A percentile compares a stretch with the other conserved stretches of the same genome.
Conservation (phyloP, 73 alveolate species). For the Effrenium voratum region DNA sequence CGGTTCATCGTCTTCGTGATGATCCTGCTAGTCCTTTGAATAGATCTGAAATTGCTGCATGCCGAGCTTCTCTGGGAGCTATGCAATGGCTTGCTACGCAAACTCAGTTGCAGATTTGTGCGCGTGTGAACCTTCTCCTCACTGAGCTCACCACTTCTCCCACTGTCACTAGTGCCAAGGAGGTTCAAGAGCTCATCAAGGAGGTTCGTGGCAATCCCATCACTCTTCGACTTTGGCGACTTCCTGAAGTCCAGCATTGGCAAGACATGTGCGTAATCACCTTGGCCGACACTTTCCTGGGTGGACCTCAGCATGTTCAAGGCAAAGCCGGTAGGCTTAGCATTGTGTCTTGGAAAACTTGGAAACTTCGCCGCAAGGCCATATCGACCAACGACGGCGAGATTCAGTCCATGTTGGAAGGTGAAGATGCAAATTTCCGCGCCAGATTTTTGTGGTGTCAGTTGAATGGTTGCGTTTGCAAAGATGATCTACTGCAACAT, state of each 20-base stretch:
- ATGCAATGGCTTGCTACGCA: conserved; percentile 29
- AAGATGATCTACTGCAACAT: neutral
- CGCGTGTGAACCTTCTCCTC: conserved; percentile 19
- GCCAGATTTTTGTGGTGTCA: neutral
- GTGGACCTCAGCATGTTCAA: neutral
- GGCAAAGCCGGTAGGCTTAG: neutral
- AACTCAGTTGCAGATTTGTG: neutral
- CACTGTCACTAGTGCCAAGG: neutral
- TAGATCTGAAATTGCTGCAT: neutral
- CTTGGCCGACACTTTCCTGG: neutral
- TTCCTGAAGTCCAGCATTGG: neutral
- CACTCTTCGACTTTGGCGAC: neutral
- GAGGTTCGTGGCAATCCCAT: neutral
- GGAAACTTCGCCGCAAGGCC: neutral
- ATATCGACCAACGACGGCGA: neutral
- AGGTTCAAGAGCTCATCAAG: neutral
- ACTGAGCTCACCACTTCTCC: neutral
- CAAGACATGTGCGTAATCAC: neutral
- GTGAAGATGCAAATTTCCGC: neutral
- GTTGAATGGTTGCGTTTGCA: neutral
- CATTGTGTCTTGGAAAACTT: neutral
- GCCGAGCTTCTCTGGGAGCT: neutral
- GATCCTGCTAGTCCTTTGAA: neutral
- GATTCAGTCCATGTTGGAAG: neutral
- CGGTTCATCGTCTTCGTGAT: neutral